Conservation (phyloP, 805 yeast genomes). For the Metschnikowia cubensis region DNA sequence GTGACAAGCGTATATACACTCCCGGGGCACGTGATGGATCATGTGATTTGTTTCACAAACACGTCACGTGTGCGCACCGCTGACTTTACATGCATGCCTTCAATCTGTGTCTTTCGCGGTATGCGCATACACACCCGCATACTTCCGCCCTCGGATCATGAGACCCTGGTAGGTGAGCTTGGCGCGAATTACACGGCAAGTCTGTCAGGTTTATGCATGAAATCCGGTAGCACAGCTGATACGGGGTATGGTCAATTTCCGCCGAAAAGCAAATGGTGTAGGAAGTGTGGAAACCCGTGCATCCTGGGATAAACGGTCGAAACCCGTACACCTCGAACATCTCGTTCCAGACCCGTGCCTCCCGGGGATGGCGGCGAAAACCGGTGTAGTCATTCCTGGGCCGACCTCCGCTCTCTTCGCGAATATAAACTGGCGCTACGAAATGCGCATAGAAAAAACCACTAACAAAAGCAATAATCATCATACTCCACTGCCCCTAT, state of each 20-base stretch:
- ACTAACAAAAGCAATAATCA: background rate
- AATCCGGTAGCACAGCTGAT: too few relatives aligned
- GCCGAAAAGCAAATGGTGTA: too few relatives aligned
- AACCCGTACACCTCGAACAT: too few relatives aligned
- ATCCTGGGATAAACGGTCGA: too few relatives aligned
- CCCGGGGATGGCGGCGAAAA: background rate
- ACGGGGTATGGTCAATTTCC: too few relatives aligned
- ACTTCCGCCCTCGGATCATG: background rate
- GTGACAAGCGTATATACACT: too few relatives aligned
- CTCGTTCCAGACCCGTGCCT: background rate
- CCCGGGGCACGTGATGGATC: too few relatives aligned
- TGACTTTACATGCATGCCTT: too few relatives aligned
- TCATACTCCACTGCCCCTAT: background rate
- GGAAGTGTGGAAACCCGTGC: too few relatives aligned
- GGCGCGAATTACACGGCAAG: background rate
- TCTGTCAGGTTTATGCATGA: too few relatives aligned
- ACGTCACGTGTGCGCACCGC: too few relatives aligned
- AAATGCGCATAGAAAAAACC: conserved; percentile 3
- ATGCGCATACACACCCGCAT: background rate
- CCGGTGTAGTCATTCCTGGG: background rate
- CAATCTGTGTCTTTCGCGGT: background rate
- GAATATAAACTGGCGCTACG: background rate
- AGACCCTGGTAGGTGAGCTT: background rate
- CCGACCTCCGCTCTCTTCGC: conserved; percentile 5
- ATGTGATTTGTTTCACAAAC: too few relatives aligned